Evolutionary conservation across 2,329 filamentous ascomycete genomes (phyloP).

Genomic region (Penicillium oxalicum): DNA sequence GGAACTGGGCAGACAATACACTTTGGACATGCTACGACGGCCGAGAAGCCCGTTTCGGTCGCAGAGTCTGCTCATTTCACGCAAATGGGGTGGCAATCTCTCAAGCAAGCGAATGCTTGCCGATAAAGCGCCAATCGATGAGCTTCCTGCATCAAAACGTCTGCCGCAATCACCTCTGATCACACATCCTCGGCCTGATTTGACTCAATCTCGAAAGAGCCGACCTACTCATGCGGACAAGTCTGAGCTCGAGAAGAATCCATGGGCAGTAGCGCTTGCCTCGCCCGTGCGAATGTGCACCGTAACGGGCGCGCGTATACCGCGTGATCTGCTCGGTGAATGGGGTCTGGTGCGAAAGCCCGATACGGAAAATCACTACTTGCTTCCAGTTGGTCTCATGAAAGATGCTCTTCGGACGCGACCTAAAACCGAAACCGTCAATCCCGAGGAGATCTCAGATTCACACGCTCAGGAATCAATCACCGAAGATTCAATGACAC

Average conservation of each 20-base stretch:
- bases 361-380: slow-evolving; percentile 22
- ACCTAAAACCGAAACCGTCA: neutral
- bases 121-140: slow-evolving; percentile 1
- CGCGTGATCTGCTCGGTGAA: slow-evolving; percentile 28
- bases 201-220: slow-evolving; percentile 22
- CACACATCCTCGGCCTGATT: slow-evolving; percentile 16
- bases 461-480: neutral
- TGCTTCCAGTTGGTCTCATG: slow-evolving; percentile 31
- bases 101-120: slow-evolving; percentile 9
- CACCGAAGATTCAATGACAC: neutral
- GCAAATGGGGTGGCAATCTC: slow-evolving; percentile 7
- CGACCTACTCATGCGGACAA: slow-evolving; percentile 21
- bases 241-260: slow-evolving; percentile 31
- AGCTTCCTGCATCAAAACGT: slow-evolving; percentile 23
- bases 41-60: slow-evolving; percentile 23
- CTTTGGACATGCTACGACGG: slow-evolving; percentile 31
- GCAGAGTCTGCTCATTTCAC: neutral
- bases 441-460: neutral
- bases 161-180: slow-evolving; percentile 35
- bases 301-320: slow-evolving; percentile 29
- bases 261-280: slow-evolving; percentile 38
- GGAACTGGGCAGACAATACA: slow-evolving; percentile 20
- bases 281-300: slow-evolving; percentile 33
- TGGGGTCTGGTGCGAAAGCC: slow-evolving; percentile 33
- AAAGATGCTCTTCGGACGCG: slow-evolving; percentile 23